Base-by-base conservation (phyloP, 2,329 filamentous ascomycete species). In the Xylaria sp. region DNA sequence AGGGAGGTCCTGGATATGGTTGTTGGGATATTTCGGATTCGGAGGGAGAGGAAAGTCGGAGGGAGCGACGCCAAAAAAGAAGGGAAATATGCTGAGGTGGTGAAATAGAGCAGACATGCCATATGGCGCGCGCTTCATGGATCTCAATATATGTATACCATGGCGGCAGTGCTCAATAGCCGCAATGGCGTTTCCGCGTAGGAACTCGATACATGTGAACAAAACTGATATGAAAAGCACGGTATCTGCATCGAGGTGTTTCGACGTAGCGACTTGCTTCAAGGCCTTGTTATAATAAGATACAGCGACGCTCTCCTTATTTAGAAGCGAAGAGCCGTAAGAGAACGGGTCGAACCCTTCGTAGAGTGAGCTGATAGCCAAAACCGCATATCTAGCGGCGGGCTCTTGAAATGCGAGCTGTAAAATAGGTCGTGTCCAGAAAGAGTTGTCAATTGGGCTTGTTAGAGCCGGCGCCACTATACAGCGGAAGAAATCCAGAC, bases 201-300 rank as follows among this genome's bases (percentile, higher is more conserved):
- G 74, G 66, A 83, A 83, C 70, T 85, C 84, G 49, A 85, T 79
- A 65, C 82, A 83, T 23, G 82, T 80, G 63, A 85, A 83, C 21
- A 85, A 71, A 0, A 83, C 48, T 3, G 60, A 60, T 7, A 66
- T 21, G 10, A 62, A 51, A 4, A 68, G 59, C 4, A 54, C 59
- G 2, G 53, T 33, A 13, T 54, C 44, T 0, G 51, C 19, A 33
- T 60, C 46, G 29, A 61, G 55, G 17, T 46, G n/a, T 3, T 29
- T 21, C 5, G 56, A 40, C 7, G 55, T 64, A n/a, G 65, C 58
- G 15, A 64, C 51, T 13, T 61, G 52, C 9, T 41, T 52, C 31
- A 68, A 31, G 4, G 67, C 60, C 19, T 52, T 60, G 51, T 66
- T 67, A 17, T 68, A 68, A 54, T 64, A 57, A 6, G n/a, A 3